These are phyloP conservation scores for Cladochytrium replicatum DNA, from an alignment of 192 early-diverging fungal genomes.

Conservation along the genomic window DNA sequence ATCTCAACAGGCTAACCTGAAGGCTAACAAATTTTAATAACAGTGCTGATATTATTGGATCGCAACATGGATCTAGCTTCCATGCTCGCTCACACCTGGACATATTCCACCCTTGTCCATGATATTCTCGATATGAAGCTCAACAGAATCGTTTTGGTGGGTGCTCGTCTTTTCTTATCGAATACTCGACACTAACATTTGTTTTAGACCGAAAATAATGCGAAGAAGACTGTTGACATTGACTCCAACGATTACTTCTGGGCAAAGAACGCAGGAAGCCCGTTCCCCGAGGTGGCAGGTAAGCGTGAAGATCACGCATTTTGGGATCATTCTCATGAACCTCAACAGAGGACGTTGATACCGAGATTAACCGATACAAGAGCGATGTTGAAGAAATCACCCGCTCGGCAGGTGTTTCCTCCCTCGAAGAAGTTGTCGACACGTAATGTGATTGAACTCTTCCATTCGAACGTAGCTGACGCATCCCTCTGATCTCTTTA, in stretches of 20 bases:
- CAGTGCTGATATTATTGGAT: conserved; percentile 82
- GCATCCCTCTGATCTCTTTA: too few relatives aligned
- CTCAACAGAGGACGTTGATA: conserved; percentile 72
- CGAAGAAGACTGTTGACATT: conserved; percentile 66
- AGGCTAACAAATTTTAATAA: neutral
- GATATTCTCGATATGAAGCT: conserved; percentile 89
- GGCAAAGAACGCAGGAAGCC: conserved; percentile 80
- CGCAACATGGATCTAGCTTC: conserved; percentile 82
- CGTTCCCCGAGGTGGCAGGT: conserved; percentile 94
- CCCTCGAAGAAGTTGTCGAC: conserved; percentile 63
- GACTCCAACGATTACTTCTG: conserved; percentile 89
- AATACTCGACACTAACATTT: too few relatives aligned
- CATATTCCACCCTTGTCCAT: conserved; percentile 92
- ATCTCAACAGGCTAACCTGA: too few relatives aligned
- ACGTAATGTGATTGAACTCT: too few relatives aligned
- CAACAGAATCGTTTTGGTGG: too few relatives aligned
- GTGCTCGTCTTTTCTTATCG: neutral
- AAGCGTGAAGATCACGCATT: neutral
- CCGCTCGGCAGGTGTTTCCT: conserved; percentile 66
- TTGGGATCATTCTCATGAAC: neutral
- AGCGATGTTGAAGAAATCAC: conserved; percentile 90
- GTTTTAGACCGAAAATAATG: too few relatives aligned
- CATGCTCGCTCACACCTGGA: conserved; percentile 96
- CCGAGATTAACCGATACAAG: conserved; percentile 88
- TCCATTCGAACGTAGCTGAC: too few relatives aligned